These are phyloP conservation scores for Lathyrus oleraceus DNA, from an alignment of 306 rosid species.

Conservation along the genomic window DNA sequence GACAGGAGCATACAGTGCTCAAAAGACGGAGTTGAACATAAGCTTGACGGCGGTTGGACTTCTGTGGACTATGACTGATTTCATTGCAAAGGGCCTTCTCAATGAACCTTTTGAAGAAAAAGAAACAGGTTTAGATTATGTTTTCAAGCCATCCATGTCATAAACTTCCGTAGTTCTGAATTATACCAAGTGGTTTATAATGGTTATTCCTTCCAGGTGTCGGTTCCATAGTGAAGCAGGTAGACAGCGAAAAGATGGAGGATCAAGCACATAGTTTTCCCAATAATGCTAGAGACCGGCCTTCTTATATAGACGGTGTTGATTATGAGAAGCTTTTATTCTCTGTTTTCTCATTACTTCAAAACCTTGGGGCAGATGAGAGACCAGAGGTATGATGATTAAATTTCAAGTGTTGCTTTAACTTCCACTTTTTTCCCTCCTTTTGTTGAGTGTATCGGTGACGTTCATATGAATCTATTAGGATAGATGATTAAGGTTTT, in stretches of 20 bases:
- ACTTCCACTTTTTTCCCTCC: not conserved
- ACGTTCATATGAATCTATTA: not conserved
- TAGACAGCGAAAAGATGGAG: constrained; percentile 45
- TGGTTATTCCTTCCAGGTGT: constrained; percentile 39
- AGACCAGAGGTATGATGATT: constrained; percentile 80
- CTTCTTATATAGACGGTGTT: constrained; percentile 48
- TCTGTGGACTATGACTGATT: constrained; percentile 93
- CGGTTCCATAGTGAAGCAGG: constrained; percentile 47
- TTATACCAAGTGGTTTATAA: constrained; percentile 15
- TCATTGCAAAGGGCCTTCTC: constrained; percentile 80
- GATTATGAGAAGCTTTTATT: constrained; percentile 70
- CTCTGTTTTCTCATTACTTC: constrained; percentile 86
- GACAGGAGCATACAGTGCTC: constrained; percentile 96
- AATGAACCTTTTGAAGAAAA: constrained; percentile 52
- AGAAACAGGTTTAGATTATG: constrained; percentile 56
- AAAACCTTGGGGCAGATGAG: constrained; percentile 93
- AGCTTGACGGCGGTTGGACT: constrained; percentile 94
- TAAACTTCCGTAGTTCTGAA: constrained; percentile 13
- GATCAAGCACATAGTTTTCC: constrained; percentile 39
- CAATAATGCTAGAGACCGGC: constrained; percentile 43
- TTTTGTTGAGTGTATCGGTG: constrained; percentile 4
- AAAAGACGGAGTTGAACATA: constrained; percentile 93
- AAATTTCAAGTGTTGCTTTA: constrained; percentile 4
- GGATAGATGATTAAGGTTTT: too few relatives aligned
- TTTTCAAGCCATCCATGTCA: constrained; percentile 30